phyloP scores from a whole-genome alignment of 345 rosid species.

The Turnera subulata region DNA sequence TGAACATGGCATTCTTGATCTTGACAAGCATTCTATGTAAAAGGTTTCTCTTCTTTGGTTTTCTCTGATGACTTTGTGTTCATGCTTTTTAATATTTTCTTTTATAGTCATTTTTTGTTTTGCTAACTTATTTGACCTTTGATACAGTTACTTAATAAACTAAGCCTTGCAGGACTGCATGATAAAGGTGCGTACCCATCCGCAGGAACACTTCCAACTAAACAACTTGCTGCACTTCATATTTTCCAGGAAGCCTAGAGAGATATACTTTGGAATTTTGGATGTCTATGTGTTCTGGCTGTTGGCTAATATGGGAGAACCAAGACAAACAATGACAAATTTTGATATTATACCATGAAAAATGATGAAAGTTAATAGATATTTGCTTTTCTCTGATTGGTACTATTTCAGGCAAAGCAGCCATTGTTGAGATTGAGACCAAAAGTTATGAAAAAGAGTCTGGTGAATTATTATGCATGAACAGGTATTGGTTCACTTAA shows the following conservation, averaged over 20 bases:
- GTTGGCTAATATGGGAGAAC: background rate
- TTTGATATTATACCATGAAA: background rate
- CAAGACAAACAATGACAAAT: background rate
- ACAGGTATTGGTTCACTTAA: no score
- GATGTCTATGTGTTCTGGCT: background rate
- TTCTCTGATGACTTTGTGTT: no score
- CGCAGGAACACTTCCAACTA: background rate
- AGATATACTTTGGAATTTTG: no score
- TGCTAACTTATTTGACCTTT: conserved; percentile 7
- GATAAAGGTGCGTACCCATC: conserved; percentile 64
- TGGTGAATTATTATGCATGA: conserved; percentile 73
- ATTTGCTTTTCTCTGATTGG: conserved; percentile 3
- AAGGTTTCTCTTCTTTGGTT: no score
- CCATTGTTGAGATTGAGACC: conserved; percentile 72
- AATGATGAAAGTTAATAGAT: no score
- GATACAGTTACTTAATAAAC: conserved; percentile 62
- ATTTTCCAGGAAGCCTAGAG: background rate
- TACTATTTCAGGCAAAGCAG: conserved; percentile 77
- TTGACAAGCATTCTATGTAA: no score
- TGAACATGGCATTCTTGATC: no score
- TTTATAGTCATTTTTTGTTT: background rate
- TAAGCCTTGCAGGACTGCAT: conserved; percentile 72
- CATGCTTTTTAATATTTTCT: background rate
- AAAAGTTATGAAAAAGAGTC: conserved; percentile 65
- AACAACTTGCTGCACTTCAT: background rate